Conservation (phyloP, 2,329 filamentous ascomycete species). For the Harringtonia aguacate region DNA sequence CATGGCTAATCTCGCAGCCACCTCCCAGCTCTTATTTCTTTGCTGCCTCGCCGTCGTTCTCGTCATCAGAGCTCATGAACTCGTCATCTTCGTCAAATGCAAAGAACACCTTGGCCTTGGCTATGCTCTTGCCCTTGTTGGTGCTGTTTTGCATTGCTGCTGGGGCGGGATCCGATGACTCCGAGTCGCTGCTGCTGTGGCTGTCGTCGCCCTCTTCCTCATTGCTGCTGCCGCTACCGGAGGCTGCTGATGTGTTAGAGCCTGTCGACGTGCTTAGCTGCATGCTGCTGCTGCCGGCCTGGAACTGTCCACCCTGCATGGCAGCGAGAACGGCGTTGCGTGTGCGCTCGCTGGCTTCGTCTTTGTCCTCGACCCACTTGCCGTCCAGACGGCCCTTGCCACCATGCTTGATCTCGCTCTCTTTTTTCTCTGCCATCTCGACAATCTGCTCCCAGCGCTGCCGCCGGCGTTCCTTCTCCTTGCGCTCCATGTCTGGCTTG, state of each 20-base stretch:
- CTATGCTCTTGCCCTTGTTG: conserved; percentile 17
- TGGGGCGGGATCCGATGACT: conserved; percentile 24
- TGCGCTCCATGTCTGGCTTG: conserved; percentile 94
- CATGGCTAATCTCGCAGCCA: not conserved
- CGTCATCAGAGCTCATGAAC: conserved; percentile 59
- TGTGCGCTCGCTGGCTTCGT: conserved; percentile 78
- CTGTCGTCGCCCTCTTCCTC: conserved; percentile 27
- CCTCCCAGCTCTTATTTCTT: conserved; percentile 5
- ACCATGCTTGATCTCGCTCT: conserved; percentile 73
- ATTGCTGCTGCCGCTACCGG: conserved; percentile 19
- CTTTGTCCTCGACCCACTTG: conserved; percentile 91
- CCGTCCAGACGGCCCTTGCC: conserved; percentile 65
- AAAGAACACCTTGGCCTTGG: conserved; percentile 42
- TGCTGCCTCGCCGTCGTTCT: conserved; percentile 22
- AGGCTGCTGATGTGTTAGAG: conserved; percentile 30
- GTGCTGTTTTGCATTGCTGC: not conserved
- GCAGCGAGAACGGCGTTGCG: conserved; percentile 62
- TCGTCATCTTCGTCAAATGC: conserved; percentile 75
- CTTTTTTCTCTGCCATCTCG: conserved; percentile 68
- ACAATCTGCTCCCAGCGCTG: conserved; percentile 85
- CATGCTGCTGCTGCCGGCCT: conserved; percentile 37
- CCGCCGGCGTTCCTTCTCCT: conserved; percentile 77
- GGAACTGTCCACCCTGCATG: conserved; percentile 54
- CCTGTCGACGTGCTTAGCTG: conserved; percentile 35
- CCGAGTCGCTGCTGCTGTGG: conserved; percentile 20